Evolutionary conservation across 148 eudicot genomes (phyloP), one percentile per base, ranked within the genome.

Genomic region (Persicaria tinctoria): DNA sequence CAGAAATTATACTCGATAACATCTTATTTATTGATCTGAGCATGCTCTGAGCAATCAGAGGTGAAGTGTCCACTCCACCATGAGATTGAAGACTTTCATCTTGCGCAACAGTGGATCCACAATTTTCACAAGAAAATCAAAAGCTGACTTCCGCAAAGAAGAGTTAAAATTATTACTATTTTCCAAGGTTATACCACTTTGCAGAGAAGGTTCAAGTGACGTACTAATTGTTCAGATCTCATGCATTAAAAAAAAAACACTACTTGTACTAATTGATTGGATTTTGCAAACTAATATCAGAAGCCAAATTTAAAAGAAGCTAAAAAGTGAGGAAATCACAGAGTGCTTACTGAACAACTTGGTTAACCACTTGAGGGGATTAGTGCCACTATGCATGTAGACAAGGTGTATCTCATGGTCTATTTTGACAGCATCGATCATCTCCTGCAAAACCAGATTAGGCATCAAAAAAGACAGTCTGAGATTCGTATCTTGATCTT

Each of bases 351-450:
- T 89, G 89, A 53, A 91, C 89, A 79, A 97, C 91, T 78, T 87
- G 87, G 77, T 75, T 84, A 80, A 93, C 78, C 75, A 91, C 97
- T 83, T 91, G 70, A 84, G 91, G 44, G 98, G 97, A 83, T 93
- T 89, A 51, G 91, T 89, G 66, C 94, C 98, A 75, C 94, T 87
- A 78, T 93, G 94, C 87, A 88, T 79, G 81, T 93, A 93, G 74
- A 93, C 93, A 80, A 91, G 92, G 78, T 85, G 76, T 78, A 83
- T 84, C 51, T 93, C 98, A 78, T 88, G 90, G 79, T 77, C 81
- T 69, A 94, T 93, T 83, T 86, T 84, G 53, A 93, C 88, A 71
- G 97, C 84, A 76, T 79, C 76, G 80, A 23, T 23, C 27, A 23
- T 93, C 97, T 71, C 98, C 96, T 92, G 90, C 82, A 88, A 85